Evolutionary conservation across 2,329 filamentous ascomycete genomes (phyloP).

Genomic region (Cucurbitaria berberidis): DNA sequence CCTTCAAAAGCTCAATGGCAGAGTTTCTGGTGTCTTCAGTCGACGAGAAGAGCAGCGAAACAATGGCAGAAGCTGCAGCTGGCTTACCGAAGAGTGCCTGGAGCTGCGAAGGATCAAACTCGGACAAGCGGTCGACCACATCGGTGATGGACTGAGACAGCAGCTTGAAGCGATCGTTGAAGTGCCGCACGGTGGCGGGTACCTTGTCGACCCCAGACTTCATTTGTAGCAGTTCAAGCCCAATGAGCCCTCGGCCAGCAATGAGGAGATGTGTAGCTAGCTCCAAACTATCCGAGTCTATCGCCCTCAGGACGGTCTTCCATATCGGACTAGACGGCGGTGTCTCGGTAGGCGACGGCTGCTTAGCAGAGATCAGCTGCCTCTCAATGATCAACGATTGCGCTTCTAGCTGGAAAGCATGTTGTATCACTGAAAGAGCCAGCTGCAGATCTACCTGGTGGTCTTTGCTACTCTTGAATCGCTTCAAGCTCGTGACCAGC

Average conservation of each 20-base stretch:
- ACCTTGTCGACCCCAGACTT: slow-evolving; percentile 47
- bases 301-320: slow-evolving; percentile 73
- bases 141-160: slow-evolving; percentile 69
- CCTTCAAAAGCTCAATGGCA: slow-evolving; percentile 81
- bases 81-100: slow-evolving; percentile 71
- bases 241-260: slow-evolving; percentile 72
- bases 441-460: slow-evolving; percentile 50
- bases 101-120: slow-evolving; percentile 74
- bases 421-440: slow-evolving; percentile 69
- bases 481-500: slow-evolving; percentile 44
- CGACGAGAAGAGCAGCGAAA: slow-evolving; percentile 81
- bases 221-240: slow-evolving; percentile 72
- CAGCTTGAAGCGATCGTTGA: slow-evolving; percentile 74
- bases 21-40: slow-evolving; percentile 80
- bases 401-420: slow-evolving; percentile 73
- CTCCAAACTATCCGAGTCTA: slow-evolving; percentile 70
- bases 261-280: slow-evolving; percentile 77
- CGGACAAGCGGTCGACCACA: slow-evolving; percentile 78
- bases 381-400: slow-evolving; percentile 73
- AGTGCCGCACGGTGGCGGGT: slow-evolving; percentile 68
- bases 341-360: slow-evolving; percentile 67
- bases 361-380: slow-evolving; percentile 66
- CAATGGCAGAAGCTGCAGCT: slow-evolving; percentile 73
- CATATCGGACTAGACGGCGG: slow-evolving; percentile 78
- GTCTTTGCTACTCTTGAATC: slow-evolving; percentile 30